Evolutionary conservation across 257 asterid species (phyloP).

Genomic region (Cordia subcordata): DNA sequence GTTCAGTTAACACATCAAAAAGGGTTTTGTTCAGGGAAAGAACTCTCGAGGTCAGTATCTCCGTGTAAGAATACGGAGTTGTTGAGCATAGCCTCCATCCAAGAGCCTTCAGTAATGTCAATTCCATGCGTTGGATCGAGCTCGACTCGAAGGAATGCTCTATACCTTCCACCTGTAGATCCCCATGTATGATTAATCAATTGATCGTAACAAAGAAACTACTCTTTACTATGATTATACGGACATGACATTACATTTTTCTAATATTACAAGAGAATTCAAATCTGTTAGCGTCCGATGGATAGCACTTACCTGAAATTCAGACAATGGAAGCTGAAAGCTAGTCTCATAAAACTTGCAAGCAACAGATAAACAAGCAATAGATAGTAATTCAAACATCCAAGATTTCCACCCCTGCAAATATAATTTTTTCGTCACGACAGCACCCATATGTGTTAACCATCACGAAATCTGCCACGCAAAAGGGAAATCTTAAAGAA

Average conservation of each 20-base stretch:
- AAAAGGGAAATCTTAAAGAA: too few species aligned
- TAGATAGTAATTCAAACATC: constrained; percentile 56
- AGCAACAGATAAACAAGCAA: constrained; percentile 66
- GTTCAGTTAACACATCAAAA: constrained; percentile 18
- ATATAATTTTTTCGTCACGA: neutral
- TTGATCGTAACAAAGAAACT: too few species aligned
- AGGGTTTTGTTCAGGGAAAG: constrained; percentile 19
- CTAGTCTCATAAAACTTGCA: constrained; percentile 53
- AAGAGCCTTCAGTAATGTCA: constrained; percentile 40
- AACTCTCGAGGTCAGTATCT: constrained; percentile 23
- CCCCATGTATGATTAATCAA: neutral
- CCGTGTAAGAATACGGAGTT: constrained; percentile 55
- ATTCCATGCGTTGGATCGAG: constrained; percentile 52
- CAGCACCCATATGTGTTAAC: neutral
- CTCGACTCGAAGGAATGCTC: constrained; percentile 33
- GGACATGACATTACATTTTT: neutral
- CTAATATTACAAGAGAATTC: too few species aligned
- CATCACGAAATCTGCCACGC: too few species aligned
- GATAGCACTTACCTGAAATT: constrained; percentile 86
- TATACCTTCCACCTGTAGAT: constrained; percentile 36
- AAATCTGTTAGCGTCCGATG: too few species aligned
- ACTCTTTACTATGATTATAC: neutral
- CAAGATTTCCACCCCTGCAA: constrained; percentile 52
- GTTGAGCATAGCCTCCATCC: constrained; percentile 50
- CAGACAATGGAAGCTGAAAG: constrained; percentile 26